Conservation (phyloP, 306 rosid species). For the Dalbergia cochinchinensis region DNA sequence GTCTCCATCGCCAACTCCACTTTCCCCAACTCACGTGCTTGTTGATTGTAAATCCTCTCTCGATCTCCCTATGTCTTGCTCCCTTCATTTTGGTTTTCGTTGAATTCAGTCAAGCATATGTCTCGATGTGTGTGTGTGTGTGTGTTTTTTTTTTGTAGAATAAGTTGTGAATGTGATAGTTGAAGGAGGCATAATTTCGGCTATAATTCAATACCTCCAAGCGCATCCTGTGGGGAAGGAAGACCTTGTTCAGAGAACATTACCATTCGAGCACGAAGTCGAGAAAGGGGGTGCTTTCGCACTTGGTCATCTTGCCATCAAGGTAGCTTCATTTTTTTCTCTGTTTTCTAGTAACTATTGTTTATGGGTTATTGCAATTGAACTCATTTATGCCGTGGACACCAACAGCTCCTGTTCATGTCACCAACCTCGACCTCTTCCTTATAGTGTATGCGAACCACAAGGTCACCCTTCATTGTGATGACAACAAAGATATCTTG, state of each 20-base stretch:
- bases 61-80: slow-evolving; percentile 39
- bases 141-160: slow-evolving; percentile 52
- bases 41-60: slow-evolving; percentile 67
- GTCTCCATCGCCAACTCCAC: slow-evolving; percentile 60
- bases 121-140: too few relatives aligned
- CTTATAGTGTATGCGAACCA: too few relatives aligned
- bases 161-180: slow-evolving; percentile 85
- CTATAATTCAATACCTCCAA: slow-evolving; percentile 78
- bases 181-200: slow-evolving; percentile 87
- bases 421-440: too few relatives aligned
- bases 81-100: background rate
- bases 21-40: slow-evolving; percentile 80
- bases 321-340: slow-evolving; percentile 54
- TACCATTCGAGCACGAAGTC: slow-evolving; percentile 84
- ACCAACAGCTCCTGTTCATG: too few relatives aligned
- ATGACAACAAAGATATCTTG: too few relatives aligned
- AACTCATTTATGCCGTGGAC: slow-evolving; percentile 17
- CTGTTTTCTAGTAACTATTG: background rate
- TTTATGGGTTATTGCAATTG: background rate
- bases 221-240: slow-evolving; percentile 60
- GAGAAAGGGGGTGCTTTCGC: slow-evolving; percentile 93
- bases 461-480: too few relatives aligned
- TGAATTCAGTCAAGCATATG: background rate
- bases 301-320: slow-evolving; percentile 86
- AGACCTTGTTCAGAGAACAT: slow-evolving; percentile 59